A percentile compares a stretch with the other conserved stretches of the same genome.
Evolutionary conservation across 2,329 filamentous ascomycete genomes (phyloP).

Genomic region (Zalaria obscura): DNA sequence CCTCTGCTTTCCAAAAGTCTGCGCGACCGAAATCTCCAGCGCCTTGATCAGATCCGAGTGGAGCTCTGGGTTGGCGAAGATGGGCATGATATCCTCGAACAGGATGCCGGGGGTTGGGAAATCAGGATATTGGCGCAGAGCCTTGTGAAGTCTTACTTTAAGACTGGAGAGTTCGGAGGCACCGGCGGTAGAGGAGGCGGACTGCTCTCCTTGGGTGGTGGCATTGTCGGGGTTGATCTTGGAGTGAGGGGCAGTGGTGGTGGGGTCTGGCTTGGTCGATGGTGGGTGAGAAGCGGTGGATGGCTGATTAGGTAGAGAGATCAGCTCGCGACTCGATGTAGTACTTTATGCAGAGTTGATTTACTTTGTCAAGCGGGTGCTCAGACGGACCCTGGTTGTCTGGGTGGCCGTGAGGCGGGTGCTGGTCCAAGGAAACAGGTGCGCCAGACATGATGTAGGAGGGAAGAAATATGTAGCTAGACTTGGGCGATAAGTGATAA

Average conservation of each 20-base stretch:
- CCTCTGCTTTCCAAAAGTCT: constrained; percentile 38
- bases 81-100: constrained; percentile 88
- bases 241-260: constrained; percentile 8
- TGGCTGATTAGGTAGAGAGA: constrained; percentile 9
- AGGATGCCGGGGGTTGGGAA: constrained; percentile 86
- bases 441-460: constrained; percentile 6
- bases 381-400: constrained; percentile 4
- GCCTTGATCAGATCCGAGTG: constrained; percentile 54
- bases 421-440: constrained; percentile 3
- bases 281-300: constrained; percentile 18
- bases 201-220: constrained; percentile 33
- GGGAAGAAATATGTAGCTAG: not conserved
- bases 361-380: not conserved
- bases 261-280: constrained; percentile 17
- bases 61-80: constrained; percentile 10
- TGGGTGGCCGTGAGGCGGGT: constrained; percentile 6
- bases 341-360: not conserved
- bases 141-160: constrained; percentile 52
- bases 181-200: constrained; percentile 34
- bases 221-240: constrained; percentile 12
- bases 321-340: not conserved
- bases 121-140: constrained; percentile 76
- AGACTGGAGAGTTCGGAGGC: constrained; percentile 45
- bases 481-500: no score
- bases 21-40: constrained; percentile 67